phyloP scores from a whole-genome alignment of 441 rosid species.

The Aleurites moluccanus region DNA sequence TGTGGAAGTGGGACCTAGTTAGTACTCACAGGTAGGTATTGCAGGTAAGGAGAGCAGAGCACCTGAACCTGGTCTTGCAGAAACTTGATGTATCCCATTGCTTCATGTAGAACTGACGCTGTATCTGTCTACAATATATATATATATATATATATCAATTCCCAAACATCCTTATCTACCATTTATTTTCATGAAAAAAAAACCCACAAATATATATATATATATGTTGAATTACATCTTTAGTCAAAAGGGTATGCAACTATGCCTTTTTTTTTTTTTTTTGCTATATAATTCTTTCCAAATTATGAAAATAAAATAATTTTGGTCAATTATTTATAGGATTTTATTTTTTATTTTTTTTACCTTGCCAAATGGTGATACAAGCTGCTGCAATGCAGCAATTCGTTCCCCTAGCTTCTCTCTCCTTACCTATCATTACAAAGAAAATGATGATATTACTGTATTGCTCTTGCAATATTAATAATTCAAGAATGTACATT shows the following conservation, averaged over 20 bases:
- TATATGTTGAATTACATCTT: too few species aligned
- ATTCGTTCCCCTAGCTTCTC: conserved; percentile 82
- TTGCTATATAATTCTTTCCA: background rate
- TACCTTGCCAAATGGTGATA: conserved; percentile 97
- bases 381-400: conserved; percentile 76
- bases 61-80: conserved; percentile 92
- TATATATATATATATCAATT: conserved; percentile 17
- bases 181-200: background rate
- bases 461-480: too few species aligned
- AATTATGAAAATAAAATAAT: background rate
- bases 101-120: conserved; percentile 90
- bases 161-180: background rate
- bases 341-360: background rate
- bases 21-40: conserved; percentile 49
- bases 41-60: conserved; percentile 77
- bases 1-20: background rate
- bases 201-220: too few species aligned
- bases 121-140: conserved; percentile 80
- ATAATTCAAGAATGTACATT: too few species aligned
- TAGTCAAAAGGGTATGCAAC: background rate
- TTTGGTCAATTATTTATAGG: conserved; percentile 15
- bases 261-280: too few species aligned
- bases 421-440: conserved; percentile 44
- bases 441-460: background rate
- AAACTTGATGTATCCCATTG: conserved; percentile 92